These are phyloP conservation scores for Rhizoclosmatium globosum DNA, from an alignment of 192 early-diverging fungal species.

Conservation along the genomic window DNA sequence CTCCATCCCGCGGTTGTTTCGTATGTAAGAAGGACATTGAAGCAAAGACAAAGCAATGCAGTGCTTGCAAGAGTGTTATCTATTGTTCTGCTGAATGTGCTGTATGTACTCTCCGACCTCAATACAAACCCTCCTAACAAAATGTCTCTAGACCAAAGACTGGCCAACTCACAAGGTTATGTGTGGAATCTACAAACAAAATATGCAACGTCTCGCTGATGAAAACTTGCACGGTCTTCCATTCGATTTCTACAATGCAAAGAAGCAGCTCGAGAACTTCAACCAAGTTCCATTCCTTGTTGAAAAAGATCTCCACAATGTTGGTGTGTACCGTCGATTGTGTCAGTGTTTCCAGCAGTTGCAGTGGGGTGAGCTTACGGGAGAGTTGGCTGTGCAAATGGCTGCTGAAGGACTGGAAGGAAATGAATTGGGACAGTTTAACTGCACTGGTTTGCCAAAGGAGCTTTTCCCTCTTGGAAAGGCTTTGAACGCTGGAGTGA, in stretches of 20 bases:
- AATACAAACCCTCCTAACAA: background rate
- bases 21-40: slow-evolving; percentile 60
- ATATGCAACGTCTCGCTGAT: slow-evolving; percentile 51
- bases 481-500: slow-evolving; percentile 40
- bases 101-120: slow-evolving; percentile 41
- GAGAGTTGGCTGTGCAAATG: slow-evolving; percentile 45
- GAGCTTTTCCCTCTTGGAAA: slow-evolving; percentile 54
- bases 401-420: slow-evolving; percentile 32
- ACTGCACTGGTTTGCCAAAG: slow-evolving; percentile 50
- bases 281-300: slow-evolving; percentile 59
- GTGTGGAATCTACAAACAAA: slow-evolving; percentile 53
- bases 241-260: slow-evolving; percentile 58
- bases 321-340: slow-evolving; percentile 59
- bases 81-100: slow-evolving; percentile 60
- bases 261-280: slow-evolving; percentile 55
- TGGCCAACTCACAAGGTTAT: slow-evolving; percentile 61
- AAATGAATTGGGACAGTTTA: slow-evolving; percentile 47
- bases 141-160: slow-evolving; percentile 53
- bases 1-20: slow-evolving; percentile 56
- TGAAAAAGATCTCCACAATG: slow-evolving; percentile 57
- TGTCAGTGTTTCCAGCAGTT: slow-evolving; percentile 58
- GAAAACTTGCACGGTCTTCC: slow-evolving; percentile 59
- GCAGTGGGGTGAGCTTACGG: slow-evolving; percentile 56
- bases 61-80: slow-evolving; percentile 64
- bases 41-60: slow-evolving; percentile 62